Percentiles rank a stretch among this genome's conserved stretches.
phyloP scores from a whole-genome alignment of 768 basidiomycete genomes.

The Hypholoma sublateritium region DNA sequence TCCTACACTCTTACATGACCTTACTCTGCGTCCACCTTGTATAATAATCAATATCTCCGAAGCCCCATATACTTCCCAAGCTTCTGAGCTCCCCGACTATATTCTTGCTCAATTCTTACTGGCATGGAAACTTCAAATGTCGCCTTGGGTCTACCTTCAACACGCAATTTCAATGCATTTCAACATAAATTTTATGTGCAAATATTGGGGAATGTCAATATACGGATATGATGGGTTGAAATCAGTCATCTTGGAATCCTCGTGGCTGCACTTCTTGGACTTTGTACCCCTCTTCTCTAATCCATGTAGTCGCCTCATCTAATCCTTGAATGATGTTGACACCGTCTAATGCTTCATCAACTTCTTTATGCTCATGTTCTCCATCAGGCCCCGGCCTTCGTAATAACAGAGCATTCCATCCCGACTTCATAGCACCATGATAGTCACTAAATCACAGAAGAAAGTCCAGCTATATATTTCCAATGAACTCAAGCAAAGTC shows the following conservation, averaged over 20 bases:
- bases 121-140: no score
- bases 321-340: slow-evolving; percentile 36
- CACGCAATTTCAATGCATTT: not conserved
- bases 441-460: slow-evolving; percentile 54
- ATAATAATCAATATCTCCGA: no score
- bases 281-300: not conserved
- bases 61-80: no score
- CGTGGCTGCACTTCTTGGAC: not conserved
- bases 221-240: not conserved
- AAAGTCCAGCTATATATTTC: not conserved
- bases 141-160: not conserved
- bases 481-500: not conserved
- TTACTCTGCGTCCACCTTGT: no score
- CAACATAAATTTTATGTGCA: not conserved
- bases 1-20: no score
- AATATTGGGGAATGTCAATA: no score
- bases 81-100: no score
- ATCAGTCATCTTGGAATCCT: not conserved
- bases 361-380: slow-evolving; percentile 43
- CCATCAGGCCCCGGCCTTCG: slow-evolving; percentile 49
- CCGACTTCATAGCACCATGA: slow-evolving; percentile 53
- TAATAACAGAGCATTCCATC: slow-evolving; percentile 58
- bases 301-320: slow-evolving; percentile 19
- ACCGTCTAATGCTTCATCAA: slow-evolving; percentile 36
- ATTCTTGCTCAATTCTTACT: no score